Conservation (phyloP, 352 stramenopile genomes). For the Aphanomyces invadans region DNA sequence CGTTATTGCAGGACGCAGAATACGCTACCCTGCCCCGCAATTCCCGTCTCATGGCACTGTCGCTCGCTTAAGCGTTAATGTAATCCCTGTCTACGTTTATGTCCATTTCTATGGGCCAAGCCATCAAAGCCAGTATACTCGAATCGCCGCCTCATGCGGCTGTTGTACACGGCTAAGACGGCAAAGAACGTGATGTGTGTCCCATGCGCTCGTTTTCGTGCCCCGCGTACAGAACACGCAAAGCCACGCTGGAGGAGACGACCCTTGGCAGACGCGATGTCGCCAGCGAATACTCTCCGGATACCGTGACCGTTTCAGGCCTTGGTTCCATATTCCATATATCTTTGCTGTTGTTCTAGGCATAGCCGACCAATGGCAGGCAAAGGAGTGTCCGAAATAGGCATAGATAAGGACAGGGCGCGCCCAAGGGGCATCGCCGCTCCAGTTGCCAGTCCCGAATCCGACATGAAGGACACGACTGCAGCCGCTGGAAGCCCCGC, state of each 20-base stretch:
- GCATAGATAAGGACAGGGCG: not conserved
- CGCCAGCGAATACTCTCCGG: too few relatives aligned
- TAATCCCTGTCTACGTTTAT: not conserved
- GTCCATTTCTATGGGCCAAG: too few relatives aligned
- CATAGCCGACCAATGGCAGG: not conserved
- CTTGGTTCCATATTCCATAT: not conserved
- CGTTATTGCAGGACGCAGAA: not conserved
- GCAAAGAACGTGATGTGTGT: too few relatives aligned
- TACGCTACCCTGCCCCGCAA: not conserved
- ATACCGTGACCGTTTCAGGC: conserved; percentile 2
- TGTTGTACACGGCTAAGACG: too few relatives aligned
- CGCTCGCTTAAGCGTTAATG: not conserved
- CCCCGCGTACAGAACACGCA: too few relatives aligned
- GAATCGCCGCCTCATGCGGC: too few relatives aligned
- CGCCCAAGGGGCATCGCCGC: not conserved
- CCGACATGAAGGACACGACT: conserved; percentile 5
- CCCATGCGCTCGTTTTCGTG: too few relatives aligned
- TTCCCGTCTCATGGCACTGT: not conserved
- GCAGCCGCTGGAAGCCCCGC: not conserved
- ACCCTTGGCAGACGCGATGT: too few relatives aligned
- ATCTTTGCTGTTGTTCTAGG: conserved; percentile 16
- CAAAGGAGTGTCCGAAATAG: not conserved
- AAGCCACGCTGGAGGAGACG: too few relatives aligned
- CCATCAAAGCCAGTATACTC: too few relatives aligned
- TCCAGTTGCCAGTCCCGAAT: not conserved